Evolutionary conservation across 257 asterid genomes (phyloP).

Genomic region (Handroanthus guayacan): DNA sequence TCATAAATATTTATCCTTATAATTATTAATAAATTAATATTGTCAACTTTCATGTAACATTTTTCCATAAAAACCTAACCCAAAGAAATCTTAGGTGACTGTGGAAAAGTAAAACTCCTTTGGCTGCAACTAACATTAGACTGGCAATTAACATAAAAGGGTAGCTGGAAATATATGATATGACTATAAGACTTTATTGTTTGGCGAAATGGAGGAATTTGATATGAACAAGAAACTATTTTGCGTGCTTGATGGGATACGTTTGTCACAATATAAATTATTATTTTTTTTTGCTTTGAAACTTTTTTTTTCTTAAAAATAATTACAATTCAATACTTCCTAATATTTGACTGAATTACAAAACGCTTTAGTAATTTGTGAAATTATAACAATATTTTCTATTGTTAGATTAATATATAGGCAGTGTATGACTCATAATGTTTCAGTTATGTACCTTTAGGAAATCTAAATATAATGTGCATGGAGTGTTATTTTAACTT

Average conservation of each 20-base stretch:
- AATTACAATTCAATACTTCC: too few relatives aligned
- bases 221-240: slow-evolving; percentile 35
- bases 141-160: slow-evolving; percentile 3
- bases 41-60: slow-evolving; percentile 32
- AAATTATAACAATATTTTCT: too few relatives aligned
- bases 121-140: slow-evolving; percentile 29
- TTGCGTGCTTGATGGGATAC: slow-evolving; percentile 56
- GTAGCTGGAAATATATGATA: background rate
- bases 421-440: too few relatives aligned
- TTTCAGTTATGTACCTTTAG: too few relatives aligned
- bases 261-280: slow-evolving; percentile 30
- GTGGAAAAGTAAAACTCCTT: slow-evolving; percentile 31
- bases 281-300: slow-evolving; percentile 19
- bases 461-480: too few relatives aligned
- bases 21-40: slow-evolving; percentile 5
- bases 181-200: slow-evolving; percentile 17
- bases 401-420: too few relatives aligned
- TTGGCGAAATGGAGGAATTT: slow-evolving; percentile 38
- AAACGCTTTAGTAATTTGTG: too few relatives aligned
- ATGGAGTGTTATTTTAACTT: too few relatives aligned
- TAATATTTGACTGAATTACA: too few relatives aligned
- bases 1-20: too few relatives aligned
- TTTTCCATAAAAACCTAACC: slow-evolving; percentile 54
- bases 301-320: too few relatives aligned
- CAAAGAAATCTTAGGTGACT: slow-evolving; percentile 35